A percentile compares a stretch with the other conserved stretches of the same genome.
Evolutionary conservation across 2,329 filamentous ascomycete species (phyloP).

Genomic region (Fusarium bulbicola): DNA sequence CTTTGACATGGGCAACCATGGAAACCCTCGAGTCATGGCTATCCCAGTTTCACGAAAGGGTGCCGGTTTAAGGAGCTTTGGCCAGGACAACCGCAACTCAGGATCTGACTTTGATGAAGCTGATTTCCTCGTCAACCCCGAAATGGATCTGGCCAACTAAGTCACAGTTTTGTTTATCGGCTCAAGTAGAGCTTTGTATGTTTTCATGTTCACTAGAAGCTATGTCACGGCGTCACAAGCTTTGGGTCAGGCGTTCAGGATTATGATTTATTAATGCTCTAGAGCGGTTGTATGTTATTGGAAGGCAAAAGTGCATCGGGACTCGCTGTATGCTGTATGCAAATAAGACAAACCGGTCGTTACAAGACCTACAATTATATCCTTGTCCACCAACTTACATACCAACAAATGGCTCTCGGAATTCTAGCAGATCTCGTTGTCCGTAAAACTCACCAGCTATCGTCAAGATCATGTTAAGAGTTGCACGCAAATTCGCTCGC

Average conservation of each 20-base stretch:
- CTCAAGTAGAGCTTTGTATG: neutral
- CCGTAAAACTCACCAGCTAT: slow-evolving; percentile 90
- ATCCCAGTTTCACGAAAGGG: slow-evolving; percentile 53
- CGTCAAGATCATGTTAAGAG: slow-evolving; percentile 91
- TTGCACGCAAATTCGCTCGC: slow-evolving; percentile 68
- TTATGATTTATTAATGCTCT: slow-evolving; percentile 21
- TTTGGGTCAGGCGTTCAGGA: slow-evolving; percentile 35
- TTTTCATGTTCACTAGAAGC: slow-evolving; percentile 15
- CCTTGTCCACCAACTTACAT: slow-evolving; percentile 44
- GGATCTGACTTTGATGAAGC: slow-evolving; percentile 74
- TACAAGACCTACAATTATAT: slow-evolving; percentile 14
- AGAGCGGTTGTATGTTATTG: slow-evolving; percentile 31
- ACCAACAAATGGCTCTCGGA: slow-evolving; percentile 69
- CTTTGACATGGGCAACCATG: slow-evolving; percentile 50
- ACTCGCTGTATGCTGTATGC: slow-evolving; percentile 23
- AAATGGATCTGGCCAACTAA: slow-evolving; percentile 50
- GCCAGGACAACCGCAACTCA: slow-evolving; percentile 58
- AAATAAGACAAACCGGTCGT: slow-evolving; percentile 24
- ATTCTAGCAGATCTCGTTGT: slow-evolving; percentile 84
- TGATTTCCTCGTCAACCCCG: slow-evolving; percentile 66
- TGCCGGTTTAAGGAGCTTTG: slow-evolving; percentile 36
- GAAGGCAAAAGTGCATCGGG: slow-evolving; percentile 8
- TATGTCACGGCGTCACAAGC: slow-evolving; percentile 17
- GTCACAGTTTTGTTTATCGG: neutral
- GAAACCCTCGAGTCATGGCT: slow-evolving; percentile 58